A percentile compares a stretch with the other conserved stretches of the same genome.
These are phyloP conservation scores for Allium fistulosum DNA, from an alignment of 106 monocot species.

Conservation along the genomic window DNA sequence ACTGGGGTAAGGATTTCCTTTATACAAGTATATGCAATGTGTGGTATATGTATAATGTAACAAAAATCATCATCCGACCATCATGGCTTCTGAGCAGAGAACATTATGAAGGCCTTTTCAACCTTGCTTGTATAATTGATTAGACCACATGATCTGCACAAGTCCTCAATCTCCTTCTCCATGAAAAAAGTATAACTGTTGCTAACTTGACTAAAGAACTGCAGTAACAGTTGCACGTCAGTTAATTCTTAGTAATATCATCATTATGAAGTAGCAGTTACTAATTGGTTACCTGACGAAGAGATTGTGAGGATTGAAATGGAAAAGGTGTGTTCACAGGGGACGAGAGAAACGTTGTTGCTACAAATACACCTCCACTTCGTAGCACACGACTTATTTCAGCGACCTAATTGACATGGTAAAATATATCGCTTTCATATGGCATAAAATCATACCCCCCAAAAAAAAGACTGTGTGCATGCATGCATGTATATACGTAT, in stretches of 20 bases:
- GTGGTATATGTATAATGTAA: conserved; percentile 1
- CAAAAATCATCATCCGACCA: not conserved
- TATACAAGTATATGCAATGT: conserved; percentile 9
- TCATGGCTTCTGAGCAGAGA: conserved; percentile 91
- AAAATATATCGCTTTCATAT: too few relatives aligned
- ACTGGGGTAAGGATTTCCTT: not conserved
- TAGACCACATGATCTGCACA: conserved; percentile 89
- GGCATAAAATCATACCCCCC: too few relatives aligned
- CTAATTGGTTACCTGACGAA: conserved; percentile 34
- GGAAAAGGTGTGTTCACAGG: conserved; percentile 55
- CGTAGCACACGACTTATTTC: conserved; percentile 84
- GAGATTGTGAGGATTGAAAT: conserved; percentile 27
- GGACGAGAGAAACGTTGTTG: conserved; percentile 70
- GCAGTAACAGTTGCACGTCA: conserved; percentile 8
- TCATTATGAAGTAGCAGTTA: too few relatives aligned
- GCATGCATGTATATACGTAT: too few relatives aligned
- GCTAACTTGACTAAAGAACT: conserved; percentile 50
- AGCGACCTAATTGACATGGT: conserved; percentile 44
- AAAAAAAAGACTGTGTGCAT: too few relatives aligned
- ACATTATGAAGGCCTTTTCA: conserved; percentile 84
- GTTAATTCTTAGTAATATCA: not conserved
- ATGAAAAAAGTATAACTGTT: conserved; percentile 64
- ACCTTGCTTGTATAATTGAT: conserved; percentile 72
- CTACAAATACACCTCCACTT: conserved; percentile 94
- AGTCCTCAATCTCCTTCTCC: conserved; percentile 82